A percentile compares a stretch with the other conserved stretches of the same genome.
Evolutionary conservation across 106 monocot species (phyloP).

Genomic region (Dendrobium chrysotoxum): DNA sequence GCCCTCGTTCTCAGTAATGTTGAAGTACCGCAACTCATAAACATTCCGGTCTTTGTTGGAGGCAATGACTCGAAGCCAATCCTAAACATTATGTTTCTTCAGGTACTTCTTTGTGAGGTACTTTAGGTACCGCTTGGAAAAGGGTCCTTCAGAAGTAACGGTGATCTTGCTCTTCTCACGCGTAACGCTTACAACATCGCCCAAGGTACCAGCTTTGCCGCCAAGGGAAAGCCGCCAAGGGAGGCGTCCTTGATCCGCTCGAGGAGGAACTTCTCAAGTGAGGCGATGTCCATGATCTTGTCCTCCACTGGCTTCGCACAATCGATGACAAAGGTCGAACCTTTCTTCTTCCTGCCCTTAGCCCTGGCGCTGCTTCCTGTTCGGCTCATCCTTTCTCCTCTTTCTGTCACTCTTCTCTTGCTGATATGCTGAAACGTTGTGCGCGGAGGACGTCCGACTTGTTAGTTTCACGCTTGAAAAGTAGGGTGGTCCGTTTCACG

Average conservation of each 20-base stretch:
- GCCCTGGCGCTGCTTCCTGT: not conserved
- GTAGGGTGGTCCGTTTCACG: too few relatives aligned
- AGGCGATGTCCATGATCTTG: constrained; percentile 71
- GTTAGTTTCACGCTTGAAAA: too few relatives aligned
- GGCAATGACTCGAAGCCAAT: constrained; percentile 35
- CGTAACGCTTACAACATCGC: constrained; percentile 24
- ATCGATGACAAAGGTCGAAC: constrained; percentile 25
- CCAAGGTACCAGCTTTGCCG: constrained; percentile 44
- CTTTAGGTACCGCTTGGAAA: constrained; percentile 20
- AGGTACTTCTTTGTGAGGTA: constrained; percentile 27
- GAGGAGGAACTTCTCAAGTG: constrained; percentile 70
- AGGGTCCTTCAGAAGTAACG: constrained; percentile 18
- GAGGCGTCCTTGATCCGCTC: constrained; percentile 59
- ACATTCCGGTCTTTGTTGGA: constrained; percentile 37
- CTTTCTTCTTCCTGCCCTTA: constrained; percentile 20
- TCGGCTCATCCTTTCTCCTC: not conserved
- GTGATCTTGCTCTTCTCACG: constrained; percentile 20
- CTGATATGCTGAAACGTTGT: too few relatives aligned
- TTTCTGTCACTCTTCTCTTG: not conserved
- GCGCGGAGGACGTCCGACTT: too few relatives aligned
- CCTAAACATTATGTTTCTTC: constrained; percentile 20
- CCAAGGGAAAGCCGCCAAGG: too few relatives aligned
- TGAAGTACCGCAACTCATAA: constrained; percentile 40
- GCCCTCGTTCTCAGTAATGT: constrained; percentile 38
- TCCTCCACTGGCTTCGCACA: constrained; percentile 41